Percentiles rank a stretch among this genome's conserved stretches.
Evolutionary conservation across 1,139 yeast species (phyloP).

Genomic region (Yamadazyma dushanensis): DNA sequence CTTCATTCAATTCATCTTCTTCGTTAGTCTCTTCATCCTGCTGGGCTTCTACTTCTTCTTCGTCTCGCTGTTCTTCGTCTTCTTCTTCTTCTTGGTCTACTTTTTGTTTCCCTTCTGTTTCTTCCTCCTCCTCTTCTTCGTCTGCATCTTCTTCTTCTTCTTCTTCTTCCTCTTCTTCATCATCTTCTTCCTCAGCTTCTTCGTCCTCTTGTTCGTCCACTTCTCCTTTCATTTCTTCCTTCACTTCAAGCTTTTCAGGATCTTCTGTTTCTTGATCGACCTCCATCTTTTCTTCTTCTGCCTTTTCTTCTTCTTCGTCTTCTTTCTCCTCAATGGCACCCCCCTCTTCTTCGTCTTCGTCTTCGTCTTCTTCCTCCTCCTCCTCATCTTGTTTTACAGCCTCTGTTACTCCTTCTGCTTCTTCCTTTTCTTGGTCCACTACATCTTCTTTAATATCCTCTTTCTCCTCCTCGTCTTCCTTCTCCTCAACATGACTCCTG

Average conservation of each 20-base stretch:
- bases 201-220: conserved; percentile 3
- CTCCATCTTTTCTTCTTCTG: conserved; percentile 6
- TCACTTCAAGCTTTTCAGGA: conserved; percentile 7
- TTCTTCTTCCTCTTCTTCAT: conserved; percentile 8
- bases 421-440: neutral
- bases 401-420: neutral
- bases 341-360: conserved; percentile 5
- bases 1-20: conserved; percentile 7
- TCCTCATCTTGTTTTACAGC: conserved; percentile 7
- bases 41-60: too few species aligned
- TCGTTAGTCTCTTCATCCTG: neutral
- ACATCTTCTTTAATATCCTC: conserved; percentile 2
- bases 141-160: conserved; percentile 8
- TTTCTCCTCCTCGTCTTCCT: neutral
- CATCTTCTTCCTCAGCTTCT: conserved; percentile 6
- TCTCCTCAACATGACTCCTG: neutral
- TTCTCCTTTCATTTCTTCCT: neutral
- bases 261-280: neutral
- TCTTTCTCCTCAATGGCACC: conserved; percentile 6
- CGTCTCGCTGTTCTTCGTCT: conserved; percentile 1
- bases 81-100: conserved; percentile 4
- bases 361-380: conserved; percentile 7
- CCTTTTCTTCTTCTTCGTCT: conserved; percentile 7
- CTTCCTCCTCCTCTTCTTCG: conserved; percentile 7
- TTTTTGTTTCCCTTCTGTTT: conserved; percentile 2